Conservation (phyloP, 1,284 basidiomycete genomes). For the Pascua guehoae region DNA sequence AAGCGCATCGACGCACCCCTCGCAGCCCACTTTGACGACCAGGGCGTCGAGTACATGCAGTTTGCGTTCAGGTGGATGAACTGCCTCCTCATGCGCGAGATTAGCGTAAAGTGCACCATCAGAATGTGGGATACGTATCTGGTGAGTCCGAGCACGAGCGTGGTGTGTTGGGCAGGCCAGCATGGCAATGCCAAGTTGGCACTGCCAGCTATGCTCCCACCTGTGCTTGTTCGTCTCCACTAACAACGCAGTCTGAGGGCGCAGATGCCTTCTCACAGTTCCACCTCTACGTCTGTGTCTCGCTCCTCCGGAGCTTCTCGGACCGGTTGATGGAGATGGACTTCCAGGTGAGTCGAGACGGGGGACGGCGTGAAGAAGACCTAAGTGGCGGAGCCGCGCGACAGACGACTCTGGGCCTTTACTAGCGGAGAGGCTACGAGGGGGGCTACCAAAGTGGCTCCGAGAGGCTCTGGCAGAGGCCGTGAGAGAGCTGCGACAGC, state of each 20-base stretch:
- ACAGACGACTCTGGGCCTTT: too few species aligned
- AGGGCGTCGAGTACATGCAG: conserved; percentile 97
- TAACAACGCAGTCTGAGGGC: conserved; percentile 58
- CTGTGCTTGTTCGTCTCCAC: too few species aligned
- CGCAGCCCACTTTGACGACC: conserved; percentile 71
- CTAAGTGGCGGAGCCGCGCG: too few species aligned
- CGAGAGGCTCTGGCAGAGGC: too few species aligned
- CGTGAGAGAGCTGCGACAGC: too few species aligned
- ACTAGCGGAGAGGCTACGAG: background rate
- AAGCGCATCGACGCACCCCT: conserved; percentile 86
- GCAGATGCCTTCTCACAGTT: conserved; percentile 94
- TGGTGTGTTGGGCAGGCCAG: background rate
- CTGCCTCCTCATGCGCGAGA: conserved; percentile 91
- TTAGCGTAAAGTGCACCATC: conserved; percentile 89
- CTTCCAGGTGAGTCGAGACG: conserved; percentile 68
- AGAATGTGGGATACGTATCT: conserved; percentile 99
- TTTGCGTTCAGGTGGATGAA: conserved; percentile 99
- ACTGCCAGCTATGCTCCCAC: too few species aligned
- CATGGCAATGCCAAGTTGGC: too few species aligned
- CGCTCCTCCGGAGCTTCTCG: conserved; percentile 88
- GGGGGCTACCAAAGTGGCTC: too few species aligned
- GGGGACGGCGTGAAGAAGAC: too few species aligned
- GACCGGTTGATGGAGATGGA: conserved; percentile 88
- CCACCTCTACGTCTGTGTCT: conserved; percentile 92
- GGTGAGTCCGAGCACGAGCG: conserved; percentile 55